phyloP scores from a whole-genome alignment of 192 early-diverging fungal species.

The Pilobolus umbonatus region DNA sequence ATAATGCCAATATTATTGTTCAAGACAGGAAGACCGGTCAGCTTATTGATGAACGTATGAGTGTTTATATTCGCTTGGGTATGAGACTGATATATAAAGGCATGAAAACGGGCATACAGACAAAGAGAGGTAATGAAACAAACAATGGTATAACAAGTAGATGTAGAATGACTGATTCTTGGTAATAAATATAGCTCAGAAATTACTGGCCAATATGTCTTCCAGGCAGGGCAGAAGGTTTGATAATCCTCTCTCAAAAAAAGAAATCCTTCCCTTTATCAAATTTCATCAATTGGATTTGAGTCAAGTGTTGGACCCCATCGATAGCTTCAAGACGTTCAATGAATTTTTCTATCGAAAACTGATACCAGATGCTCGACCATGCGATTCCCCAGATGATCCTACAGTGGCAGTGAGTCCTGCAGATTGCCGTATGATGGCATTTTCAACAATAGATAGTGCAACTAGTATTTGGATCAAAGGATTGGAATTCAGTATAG shows the following conservation, averaged over 20 bases:
- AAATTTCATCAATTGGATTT: constrained; percentile 64
- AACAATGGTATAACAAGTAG: not conserved
- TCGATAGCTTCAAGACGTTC: constrained; percentile 65
- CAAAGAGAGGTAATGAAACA: constrained; percentile 31
- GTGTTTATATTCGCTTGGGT: constrained; percentile 69
- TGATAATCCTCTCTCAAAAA: constrained; percentile 53
- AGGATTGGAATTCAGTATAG: constrained; percentile 63
- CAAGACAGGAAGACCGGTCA: constrained; percentile 65
- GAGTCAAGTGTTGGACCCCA: constrained; percentile 63
- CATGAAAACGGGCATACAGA: constrained; percentile 39
- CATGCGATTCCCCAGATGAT: constrained; percentile 38
- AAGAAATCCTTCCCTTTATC: constrained; percentile 69
- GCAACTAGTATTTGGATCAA: constrained; percentile 81
- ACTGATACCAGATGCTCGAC: constrained; percentile 60
- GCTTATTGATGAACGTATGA: constrained; percentile 73
- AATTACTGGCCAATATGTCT: constrained; percentile 46
- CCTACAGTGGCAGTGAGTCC: constrained; percentile 57
- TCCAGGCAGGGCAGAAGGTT: constrained; percentile 70
- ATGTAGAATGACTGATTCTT: too few species aligned
- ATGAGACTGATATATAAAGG: constrained; percentile 77
- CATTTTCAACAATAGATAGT: constrained; percentile 57
- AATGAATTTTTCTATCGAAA: constrained; percentile 87
- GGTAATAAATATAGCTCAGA: constrained; percentile 25
- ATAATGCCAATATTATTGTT: constrained; percentile 72
- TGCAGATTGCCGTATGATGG: constrained; percentile 72